phyloP scores from a whole-genome alignment of 1,284 basidiomycete species.

The Sanghuangporus baumii region DNA sequence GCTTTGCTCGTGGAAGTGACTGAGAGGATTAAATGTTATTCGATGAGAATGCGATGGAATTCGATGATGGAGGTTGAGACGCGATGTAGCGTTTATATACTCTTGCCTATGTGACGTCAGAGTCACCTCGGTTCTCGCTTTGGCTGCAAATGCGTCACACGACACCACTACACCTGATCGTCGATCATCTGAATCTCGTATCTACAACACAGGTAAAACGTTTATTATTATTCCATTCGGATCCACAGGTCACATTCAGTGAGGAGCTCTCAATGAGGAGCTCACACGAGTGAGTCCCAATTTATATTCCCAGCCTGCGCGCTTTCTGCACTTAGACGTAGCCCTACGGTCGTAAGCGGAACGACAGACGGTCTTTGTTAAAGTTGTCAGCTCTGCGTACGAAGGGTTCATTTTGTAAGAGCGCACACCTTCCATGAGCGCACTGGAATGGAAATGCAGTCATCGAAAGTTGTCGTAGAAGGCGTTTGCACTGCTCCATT shows the following conservation, averaged over 20 bases:
- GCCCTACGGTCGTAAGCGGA: slow-evolving; percentile 31
- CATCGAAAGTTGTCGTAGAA: slow-evolving; percentile 61
- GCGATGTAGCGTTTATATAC: not conserved
- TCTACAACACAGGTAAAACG: too few relatives aligned
- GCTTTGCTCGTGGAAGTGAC: slow-evolving; percentile 13
- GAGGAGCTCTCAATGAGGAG: too few relatives aligned
- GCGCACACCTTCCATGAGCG: slow-evolving; percentile 78
- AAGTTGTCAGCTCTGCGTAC: slow-evolving; percentile 8
- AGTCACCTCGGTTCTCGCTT: not conserved
- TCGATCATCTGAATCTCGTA: not conserved
- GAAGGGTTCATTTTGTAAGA: not conserved
- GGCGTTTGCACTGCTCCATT: slow-evolving; percentile 58
- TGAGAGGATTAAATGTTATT: not conserved
- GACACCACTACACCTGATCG: slow-evolving; percentile 19
- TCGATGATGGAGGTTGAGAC: not conserved
- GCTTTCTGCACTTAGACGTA: not conserved
- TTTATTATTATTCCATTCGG: too few relatives aligned
- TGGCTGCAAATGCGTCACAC: slow-evolving; percentile 28
- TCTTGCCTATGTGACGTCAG: slow-evolving; percentile 4
- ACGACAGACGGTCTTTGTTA: slow-evolving; percentile 40
- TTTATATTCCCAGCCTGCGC: too few relatives aligned
- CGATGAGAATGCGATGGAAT: not conserved
- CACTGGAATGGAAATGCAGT: slow-evolving; percentile 89
- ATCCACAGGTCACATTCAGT: too few relatives aligned
- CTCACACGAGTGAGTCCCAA: too few relatives aligned